A percentile compares a stretch with the other conserved stretches of the same genome.
These are phyloP conservation scores for Bidens hawaiensis DNA, from an alignment of 140 eudicot species.

Conservation along the genomic window DNA sequence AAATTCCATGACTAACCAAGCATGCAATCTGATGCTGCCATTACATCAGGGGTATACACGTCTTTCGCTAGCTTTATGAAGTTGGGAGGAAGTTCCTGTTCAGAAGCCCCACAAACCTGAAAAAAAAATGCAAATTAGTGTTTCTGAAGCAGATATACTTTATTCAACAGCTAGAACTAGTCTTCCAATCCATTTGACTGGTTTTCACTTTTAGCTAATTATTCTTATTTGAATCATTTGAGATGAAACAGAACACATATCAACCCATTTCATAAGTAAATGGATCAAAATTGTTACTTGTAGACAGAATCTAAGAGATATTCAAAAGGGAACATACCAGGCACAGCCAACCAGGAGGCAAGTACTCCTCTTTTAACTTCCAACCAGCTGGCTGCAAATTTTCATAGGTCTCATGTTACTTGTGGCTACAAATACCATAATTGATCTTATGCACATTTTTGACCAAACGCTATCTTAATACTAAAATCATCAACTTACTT, in stretches of 20 bases:
- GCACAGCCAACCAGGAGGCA: conserved; percentile 96
- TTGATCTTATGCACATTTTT: background rate
- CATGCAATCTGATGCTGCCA: conserved; percentile 99
- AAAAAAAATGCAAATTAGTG: background rate
- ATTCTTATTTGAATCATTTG: background rate
- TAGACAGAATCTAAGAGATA: background rate
- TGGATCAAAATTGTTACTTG: background rate
- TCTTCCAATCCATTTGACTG: background rate
- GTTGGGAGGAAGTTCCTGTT: conserved; percentile 72
- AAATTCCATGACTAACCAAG: conserved; percentile 61
- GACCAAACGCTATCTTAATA: background rate
- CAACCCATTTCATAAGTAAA: background rate
- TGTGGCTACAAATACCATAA: background rate
- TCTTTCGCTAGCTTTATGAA: conserved; percentile 86
- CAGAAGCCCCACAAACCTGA: conserved; percentile 98
- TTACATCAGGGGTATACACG: conserved; percentile 84
- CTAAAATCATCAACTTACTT: conserved; percentile 45
- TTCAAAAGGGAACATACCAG: conserved; percentile 46
- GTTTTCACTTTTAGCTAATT: background rate
- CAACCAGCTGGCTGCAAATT: conserved; percentile 92
- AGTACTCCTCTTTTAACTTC: conserved; percentile 75
- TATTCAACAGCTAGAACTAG: background rate
- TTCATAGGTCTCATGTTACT: background rate
- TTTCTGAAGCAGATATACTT: background rate
- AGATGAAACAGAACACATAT: background rate